These are phyloP conservation scores for Bipolaris sorokiniana DNA, from an alignment of 2,329 filamentous ascomycete genomes.

Conservation along the genomic window DNA sequence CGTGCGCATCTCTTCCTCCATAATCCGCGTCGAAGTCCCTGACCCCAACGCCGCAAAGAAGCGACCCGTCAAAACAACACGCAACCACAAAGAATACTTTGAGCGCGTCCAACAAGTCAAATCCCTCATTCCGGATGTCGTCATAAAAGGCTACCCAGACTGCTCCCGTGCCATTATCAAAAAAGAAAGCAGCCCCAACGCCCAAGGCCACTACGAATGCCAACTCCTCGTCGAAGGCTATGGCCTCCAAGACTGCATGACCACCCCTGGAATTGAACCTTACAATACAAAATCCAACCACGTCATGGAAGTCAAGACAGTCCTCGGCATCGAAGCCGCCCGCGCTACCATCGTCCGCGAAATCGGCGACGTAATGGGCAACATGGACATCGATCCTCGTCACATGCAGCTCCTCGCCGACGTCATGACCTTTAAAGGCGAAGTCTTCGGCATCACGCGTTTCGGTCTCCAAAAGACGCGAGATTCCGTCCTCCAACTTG, in stretches of 20 bases:
- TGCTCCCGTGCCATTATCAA: slow-evolving; percentile 88
- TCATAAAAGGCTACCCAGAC: slow-evolving; percentile 87
- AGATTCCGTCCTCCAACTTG: slow-evolving; percentile 90
- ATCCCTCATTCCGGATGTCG: slow-evolving; percentile 78
- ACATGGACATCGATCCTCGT: slow-evolving; percentile 94
- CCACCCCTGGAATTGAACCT: slow-evolving; percentile 86
- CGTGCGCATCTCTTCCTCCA: slow-evolving; percentile 41
- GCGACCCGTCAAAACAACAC: slow-evolving; percentile 35
- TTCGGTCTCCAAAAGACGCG: slow-evolving; percentile 97
- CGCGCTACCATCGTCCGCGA: slow-evolving; percentile 86
- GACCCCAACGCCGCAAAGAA: slow-evolving; percentile 50
- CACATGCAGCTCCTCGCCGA: slow-evolving; percentile 98
- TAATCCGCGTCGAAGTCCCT: slow-evolving; percentile 75
- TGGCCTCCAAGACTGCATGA: slow-evolving; percentile 87
- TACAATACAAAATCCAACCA: slow-evolving; percentile 78
- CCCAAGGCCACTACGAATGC: slow-evolving; percentile 65
- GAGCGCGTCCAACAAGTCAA: slow-evolving; percentile 85
- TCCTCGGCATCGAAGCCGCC: slow-evolving; percentile 94
- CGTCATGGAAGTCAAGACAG: slow-evolving; percentile 84
- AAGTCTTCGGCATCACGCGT: slow-evolving; percentile 93
- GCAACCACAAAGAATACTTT: slow-evolving; percentile 66
- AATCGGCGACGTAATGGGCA: slow-evolving; percentile 86
- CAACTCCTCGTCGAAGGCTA: slow-evolving; percentile 87
- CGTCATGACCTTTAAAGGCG: slow-evolving; percentile 99
- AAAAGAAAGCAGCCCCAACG: slow-evolving; percentile 71